Conservation (phyloP, 1,139 yeast species). For the Nakaseomyces nivariensis region DNA sequence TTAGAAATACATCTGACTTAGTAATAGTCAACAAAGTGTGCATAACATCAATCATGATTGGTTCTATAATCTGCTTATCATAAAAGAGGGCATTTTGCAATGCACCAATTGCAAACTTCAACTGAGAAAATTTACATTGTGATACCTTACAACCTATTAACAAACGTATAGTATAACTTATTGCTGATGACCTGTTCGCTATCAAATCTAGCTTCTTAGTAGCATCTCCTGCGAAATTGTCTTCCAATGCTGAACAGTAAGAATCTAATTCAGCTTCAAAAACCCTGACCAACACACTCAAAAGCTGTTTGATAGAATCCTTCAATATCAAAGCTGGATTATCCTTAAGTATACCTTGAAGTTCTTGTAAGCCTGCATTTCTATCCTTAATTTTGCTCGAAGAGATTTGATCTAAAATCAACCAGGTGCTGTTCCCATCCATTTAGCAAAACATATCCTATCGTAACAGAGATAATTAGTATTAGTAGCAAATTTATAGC, state of each 20-base stretch:
- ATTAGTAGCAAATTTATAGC: too few relatives aligned
- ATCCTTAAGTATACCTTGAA: slow-evolving; percentile 30
- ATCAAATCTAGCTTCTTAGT: slow-evolving; percentile 25
- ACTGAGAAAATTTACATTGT: slow-evolving; percentile 19
- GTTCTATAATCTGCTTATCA: slow-evolving; percentile 11
- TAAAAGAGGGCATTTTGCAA: slow-evolving; percentile 20
- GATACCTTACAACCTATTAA: slow-evolving; percentile 20
- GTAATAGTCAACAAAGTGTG: slow-evolving; percentile 16
- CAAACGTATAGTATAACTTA: slow-evolving; percentile 31
- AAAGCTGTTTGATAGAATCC: slow-evolving; percentile 24
- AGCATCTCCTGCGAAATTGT: slow-evolving; percentile 5
- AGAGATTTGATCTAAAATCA: slow-evolving; percentile 25
- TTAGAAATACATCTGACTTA: slow-evolving; percentile 15
- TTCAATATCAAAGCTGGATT: slow-evolving; percentile 17
- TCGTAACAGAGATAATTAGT: not conserved
- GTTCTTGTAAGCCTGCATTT: slow-evolving; percentile 38
- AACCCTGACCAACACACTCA: slow-evolving; percentile 34
- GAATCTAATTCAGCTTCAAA: slow-evolving; percentile 36
- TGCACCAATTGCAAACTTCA: slow-evolving; percentile 16
- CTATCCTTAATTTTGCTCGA: slow-evolving; percentile 47
- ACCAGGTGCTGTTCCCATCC: slow-evolving; percentile 3
- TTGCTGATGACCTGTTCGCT: slow-evolving; percentile 36
- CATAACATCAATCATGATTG: slow-evolving; percentile 20
- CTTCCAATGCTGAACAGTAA: slow-evolving; percentile 24
- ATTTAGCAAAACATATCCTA: not conserved